Evolutionary conservation across 495 filamentous ascomycete species (phyloP).

Genomic region (Aspergillus mulundensis): DNA sequence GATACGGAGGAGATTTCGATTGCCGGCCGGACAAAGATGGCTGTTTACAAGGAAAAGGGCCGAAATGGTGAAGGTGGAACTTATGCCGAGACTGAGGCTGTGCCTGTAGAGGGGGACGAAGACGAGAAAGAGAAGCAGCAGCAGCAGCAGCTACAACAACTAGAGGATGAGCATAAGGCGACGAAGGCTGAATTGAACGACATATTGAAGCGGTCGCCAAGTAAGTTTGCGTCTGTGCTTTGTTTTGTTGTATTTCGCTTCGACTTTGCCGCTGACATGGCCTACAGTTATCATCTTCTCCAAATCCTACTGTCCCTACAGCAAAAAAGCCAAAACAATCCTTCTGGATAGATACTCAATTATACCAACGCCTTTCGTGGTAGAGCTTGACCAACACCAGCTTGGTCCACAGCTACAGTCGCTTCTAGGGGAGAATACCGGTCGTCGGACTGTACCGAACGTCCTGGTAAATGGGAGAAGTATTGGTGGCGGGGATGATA

Average conservation of each 20-base stretch:
- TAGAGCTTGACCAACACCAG: slow-evolving; percentile 83
- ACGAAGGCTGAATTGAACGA: slow-evolving; percentile 59
- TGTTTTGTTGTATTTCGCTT: slow-evolving; percentile 1
- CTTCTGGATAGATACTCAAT: slow-evolving; percentile 80
- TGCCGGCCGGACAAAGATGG: slow-evolving; percentile 65
- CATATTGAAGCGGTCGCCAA: slow-evolving; percentile 77
- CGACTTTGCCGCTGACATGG: not conserved
- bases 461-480: slow-evolving; percentile 81
- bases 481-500: slow-evolving; percentile 87
- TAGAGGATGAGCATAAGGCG: slow-evolving; percentile 29
- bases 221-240: slow-evolving; percentile 45
- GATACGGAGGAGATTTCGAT: slow-evolving; percentile 49
- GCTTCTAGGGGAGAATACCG: slow-evolving; percentile 65
- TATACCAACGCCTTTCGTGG: slow-evolving; percentile 75
- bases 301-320: slow-evolving; percentile 87
- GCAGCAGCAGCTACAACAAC: slow-evolving; percentile 19
- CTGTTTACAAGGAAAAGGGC: slow-evolving; percentile 43
- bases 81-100: not conserved
- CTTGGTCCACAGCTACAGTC: slow-evolving; percentile 68
- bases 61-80: slow-evolving; percentile 16
- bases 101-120: slow-evolving; percentile 5
- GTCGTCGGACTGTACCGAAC: slow-evolving; percentile 85
- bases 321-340: slow-evolving; percentile 74
- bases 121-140: slow-evolving; percentile 15
- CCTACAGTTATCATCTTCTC: slow-evolving; percentile 85